Base-by-base conservation (phyloP, 306 rosid genomes). In the Trifolium dubium region DNA sequence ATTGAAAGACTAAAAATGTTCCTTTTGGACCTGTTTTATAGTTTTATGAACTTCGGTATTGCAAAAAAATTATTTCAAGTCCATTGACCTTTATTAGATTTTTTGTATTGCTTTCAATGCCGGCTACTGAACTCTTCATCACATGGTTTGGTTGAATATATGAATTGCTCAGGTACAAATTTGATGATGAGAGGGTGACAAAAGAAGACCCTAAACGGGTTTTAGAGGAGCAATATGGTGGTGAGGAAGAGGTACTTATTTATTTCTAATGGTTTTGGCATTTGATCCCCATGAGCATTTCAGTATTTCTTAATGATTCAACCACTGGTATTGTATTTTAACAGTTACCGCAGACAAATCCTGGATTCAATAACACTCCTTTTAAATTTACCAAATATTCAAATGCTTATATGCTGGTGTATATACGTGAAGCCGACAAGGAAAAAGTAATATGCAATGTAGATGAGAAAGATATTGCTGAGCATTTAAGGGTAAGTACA, bases 331-430 rank as follows among this genome's bases (percentile, higher is more conserved):
- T 69, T 59, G 31, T 72, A 28, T 85, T 69, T 80, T 28, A 51
- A 78, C 93, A 95, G 98, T 84, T 94, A 74, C 97, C 99, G 0
- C 98, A 88, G 83, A 88, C 99, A 43, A 95, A 92, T 87, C 99
- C 99, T 84, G 99, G 99, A 64, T 95, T 92, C 88, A 95, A 95
- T 67, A 95, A 95, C 63, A 73, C 98, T 81, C 99, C 96, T 65
- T 95, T 92, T 80, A 95, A 92, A 77, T 95, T 95, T 75, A 95
- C 99, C 63, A 95, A 95, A 69, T 95, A 92, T 75, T 95, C 99
- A 75, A 95, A 95, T 75, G 99, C 99, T 29, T 95, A 95, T 72
- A 95, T 95, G 99, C 96, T 95, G 78, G 99, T 95, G 73, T 95
- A 95, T 70, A 92, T 95, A 35, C 99, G 99, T 51, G 99, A 95